Conservation (phyloP, 202 grass and related monocot species). For the Musa balbisiana region DNA sequence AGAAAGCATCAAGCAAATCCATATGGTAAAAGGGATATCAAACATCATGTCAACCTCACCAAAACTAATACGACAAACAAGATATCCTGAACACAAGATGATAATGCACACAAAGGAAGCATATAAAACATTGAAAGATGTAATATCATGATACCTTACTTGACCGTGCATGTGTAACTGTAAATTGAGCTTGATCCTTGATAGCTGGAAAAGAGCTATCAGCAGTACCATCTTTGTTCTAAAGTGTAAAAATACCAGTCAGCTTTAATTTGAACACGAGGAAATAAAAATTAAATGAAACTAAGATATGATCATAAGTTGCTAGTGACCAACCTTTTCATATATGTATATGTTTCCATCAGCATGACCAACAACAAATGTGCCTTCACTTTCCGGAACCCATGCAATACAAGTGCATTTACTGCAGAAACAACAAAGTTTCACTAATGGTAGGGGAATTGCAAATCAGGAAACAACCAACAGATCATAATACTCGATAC, state of each 20-base stretch:
- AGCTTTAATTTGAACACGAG: background rate
- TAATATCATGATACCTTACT: slow-evolving; percentile 55
- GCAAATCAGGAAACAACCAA: background rate
- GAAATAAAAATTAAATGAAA: background rate
- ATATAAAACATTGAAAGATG: background rate
- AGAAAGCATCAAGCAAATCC: background rate
- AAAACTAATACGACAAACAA: background rate
- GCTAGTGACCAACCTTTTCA: slow-evolving; percentile 13
- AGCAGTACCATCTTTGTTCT: slow-evolving; percentile 90
- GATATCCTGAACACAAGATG: background rate
- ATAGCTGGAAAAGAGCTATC: slow-evolving; percentile 82
- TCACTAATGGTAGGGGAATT: background rate
- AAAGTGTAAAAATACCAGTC: slow-evolving; percentile 4
- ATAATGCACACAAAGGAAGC: background rate
- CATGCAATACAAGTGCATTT: slow-evolving; percentile 17
- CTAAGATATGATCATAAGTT: background rate
- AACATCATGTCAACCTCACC: background rate
- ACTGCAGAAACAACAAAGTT: slow-evolving; percentile 5
- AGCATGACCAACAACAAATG: slow-evolving; percentile 24
- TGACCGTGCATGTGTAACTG: slow-evolving; percentile 91
- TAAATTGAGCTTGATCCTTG: slow-evolving; percentile 70
- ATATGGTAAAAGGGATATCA: background rate
- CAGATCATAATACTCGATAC: background rate
- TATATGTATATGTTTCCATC: slow-evolving; percentile 21
- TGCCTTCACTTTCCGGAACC: slow-evolving; percentile 20